Percentiles rank a stretch among this genome's conserved stretches.
Evolutionary conservation across 1,139 yeast genomes (phyloP).

Genomic region (Groenewaldozyma auringiensis): DNA sequence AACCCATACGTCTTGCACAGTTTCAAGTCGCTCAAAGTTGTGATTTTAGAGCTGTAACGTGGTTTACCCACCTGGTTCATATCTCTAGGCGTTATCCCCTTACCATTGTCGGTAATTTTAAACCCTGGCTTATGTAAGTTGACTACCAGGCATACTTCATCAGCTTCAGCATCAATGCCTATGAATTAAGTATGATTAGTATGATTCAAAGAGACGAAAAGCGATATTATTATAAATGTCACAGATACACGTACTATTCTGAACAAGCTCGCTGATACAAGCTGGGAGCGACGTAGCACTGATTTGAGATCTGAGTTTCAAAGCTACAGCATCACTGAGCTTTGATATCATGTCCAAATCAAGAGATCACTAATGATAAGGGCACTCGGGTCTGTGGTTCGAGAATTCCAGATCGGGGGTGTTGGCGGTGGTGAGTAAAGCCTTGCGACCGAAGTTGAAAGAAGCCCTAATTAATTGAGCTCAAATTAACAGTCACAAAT

Average conservation of each 20-base stretch:
- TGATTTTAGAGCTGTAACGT: slow-evolving; percentile 46
- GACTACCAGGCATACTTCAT: slow-evolving; percentile 34
- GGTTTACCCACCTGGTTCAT: slow-evolving; percentile 31
- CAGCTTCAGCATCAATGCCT: slow-evolving; percentile 46
- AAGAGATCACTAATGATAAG: too few species aligned
- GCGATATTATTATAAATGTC: too few species aligned
- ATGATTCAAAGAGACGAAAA: not conserved
- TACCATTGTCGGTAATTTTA: slow-evolving; percentile 46
- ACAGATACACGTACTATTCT: slow-evolving; percentile 23
- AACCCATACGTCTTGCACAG: slow-evolving; percentile 31
- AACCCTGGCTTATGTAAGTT: slow-evolving; percentile 37
- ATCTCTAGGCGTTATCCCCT: slow-evolving; percentile 47
- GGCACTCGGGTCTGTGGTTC: too few species aligned
- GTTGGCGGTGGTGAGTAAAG: too few species aligned
- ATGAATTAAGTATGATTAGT: not conserved
- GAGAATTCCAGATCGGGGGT: too few species aligned
- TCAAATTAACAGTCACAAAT: too few species aligned
- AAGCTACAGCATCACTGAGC: slow-evolving; percentile 4
- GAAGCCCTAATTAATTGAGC: too few species aligned
- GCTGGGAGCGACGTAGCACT: slow-evolving; percentile 12
- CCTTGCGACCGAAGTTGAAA: too few species aligned
- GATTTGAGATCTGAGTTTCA: slow-evolving; percentile 6
- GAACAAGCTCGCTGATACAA: slow-evolving; percentile 23
- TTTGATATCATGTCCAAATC: slow-evolving; percentile 2
- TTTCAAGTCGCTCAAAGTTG: slow-evolving; percentile 25